These are phyloP conservation scores for Fusarium brevicatenulatum DNA, from an alignment of 2,329 filamentous ascomycete species.

Conservation along the genomic window DNA sequence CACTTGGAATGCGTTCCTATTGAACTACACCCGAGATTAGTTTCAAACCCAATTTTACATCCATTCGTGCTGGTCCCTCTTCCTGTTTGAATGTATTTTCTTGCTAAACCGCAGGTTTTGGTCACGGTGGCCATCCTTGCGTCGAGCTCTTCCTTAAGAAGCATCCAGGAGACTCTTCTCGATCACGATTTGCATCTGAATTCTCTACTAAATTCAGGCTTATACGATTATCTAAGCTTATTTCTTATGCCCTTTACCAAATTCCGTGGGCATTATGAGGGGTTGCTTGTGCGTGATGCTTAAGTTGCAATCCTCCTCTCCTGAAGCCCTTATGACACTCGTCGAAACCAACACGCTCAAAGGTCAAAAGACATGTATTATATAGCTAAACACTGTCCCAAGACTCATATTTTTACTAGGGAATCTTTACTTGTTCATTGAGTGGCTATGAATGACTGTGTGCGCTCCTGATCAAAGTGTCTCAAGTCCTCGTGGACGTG, in stretches of 20 bases:
- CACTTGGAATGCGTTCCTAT: too few species aligned
- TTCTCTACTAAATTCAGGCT: fast-evolving
- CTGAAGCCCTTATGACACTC: background rate
- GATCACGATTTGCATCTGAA: background rate
- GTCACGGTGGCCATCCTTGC: background rate
- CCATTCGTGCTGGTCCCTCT: too few species aligned
- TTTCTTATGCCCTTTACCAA: too few species aligned
- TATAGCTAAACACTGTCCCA: too few species aligned
- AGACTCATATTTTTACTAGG: fast-evolving
- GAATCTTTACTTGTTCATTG: background rate
- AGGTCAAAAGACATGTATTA: background rate
- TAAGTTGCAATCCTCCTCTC: background rate
- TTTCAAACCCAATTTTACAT: too few species aligned
- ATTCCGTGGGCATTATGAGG: background rate
- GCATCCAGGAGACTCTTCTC: background rate
- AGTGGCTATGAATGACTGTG: background rate
- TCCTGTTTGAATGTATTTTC: too few species aligned
- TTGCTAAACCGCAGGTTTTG: background rate
- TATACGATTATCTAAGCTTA: fast-evolving
- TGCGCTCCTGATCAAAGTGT: background rate
- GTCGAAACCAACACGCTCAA: background rate
- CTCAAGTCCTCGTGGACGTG: background rate
- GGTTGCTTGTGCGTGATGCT: background rate
- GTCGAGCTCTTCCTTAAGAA: background rate
- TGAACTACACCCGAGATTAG: background rate